Evolutionary conservation across 1,284 basidiomycete genomes (phyloP).

Genomic region (Ustilago nuda): DNA sequence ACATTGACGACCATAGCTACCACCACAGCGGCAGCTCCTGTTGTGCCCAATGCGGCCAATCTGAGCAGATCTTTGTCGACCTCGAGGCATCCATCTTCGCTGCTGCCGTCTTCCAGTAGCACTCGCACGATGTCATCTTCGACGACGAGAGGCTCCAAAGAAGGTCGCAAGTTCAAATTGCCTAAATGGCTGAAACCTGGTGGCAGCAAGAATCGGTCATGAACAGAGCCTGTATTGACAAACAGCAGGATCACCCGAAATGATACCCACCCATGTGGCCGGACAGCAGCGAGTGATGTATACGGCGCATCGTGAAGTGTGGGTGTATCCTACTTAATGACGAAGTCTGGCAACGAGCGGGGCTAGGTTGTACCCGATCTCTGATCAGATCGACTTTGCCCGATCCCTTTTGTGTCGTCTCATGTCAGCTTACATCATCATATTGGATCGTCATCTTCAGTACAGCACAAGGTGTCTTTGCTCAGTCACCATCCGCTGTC

Average conservation of each 20-base stretch:
- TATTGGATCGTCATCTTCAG: too few relatives aligned
- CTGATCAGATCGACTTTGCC: too few relatives aligned
- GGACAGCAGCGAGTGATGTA: background rate
- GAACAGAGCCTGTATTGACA: background rate
- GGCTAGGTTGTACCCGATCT: too few relatives aligned
- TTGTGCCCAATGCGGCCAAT: background rate
- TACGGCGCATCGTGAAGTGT: background rate
- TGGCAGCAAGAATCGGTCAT: slow-evolving; percentile 15
- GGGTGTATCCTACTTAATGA: too few relatives aligned
- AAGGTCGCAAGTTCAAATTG: slow-evolving; percentile 38
- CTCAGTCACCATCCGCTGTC: background rate
- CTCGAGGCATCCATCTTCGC: slow-evolving; percentile 21
- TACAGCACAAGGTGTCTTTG: too few relatives aligned
- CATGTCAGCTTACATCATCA: too few relatives aligned
- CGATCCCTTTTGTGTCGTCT: too few relatives aligned
- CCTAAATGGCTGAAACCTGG: slow-evolving; percentile 43
- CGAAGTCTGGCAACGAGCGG: too few relatives aligned
- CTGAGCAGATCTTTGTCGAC: background rate
- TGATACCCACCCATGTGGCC: background rate
- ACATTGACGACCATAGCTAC: slow-evolving; percentile 14
- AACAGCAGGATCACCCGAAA: background rate
- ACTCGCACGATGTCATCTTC: slow-evolving; percentile 24
- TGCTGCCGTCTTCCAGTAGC: slow-evolving; percentile 35
- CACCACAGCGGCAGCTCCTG: background rate
- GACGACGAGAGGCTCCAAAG: slow-evolving; percentile 16